Percentiles rank a stretch among this genome's conserved stretches.
phyloP scores from a whole-genome alignment of 1,139 yeast species.

The Protomyces pachydermus region DNA sequence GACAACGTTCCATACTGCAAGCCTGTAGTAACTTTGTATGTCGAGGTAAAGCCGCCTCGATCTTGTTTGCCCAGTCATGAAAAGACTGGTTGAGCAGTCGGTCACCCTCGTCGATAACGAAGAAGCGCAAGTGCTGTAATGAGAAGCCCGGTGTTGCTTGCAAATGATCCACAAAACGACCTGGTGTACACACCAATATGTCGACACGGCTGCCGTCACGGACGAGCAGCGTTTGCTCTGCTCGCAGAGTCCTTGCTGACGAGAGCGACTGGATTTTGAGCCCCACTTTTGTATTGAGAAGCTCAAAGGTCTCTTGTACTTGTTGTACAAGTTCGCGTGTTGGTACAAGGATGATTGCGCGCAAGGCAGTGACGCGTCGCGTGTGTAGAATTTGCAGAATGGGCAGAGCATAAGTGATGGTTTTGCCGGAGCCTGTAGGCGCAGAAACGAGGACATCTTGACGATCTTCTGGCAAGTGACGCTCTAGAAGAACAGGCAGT shows the following conservation, averaged over 20 bases:
- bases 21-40: constrained; percentile 6
- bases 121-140: constrained; percentile 51
- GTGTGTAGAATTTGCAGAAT: constrained; percentile 56
- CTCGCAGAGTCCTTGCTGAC: constrained; percentile 58
- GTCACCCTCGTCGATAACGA: constrained; percentile 94
- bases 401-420: constrained; percentile 83
- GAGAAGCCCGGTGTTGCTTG: constrained; percentile 38
- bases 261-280: constrained; percentile 57
- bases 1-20: constrained; percentile 33
- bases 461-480: constrained; percentile 45
- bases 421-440: constrained; percentile 94
- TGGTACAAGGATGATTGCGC: constrained; percentile 81
- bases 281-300: constrained; percentile 62
- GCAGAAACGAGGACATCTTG: constrained; percentile 81
- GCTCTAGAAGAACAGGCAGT: constrained; percentile 53
- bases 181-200: constrained; percentile 81
- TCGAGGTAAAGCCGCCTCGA: constrained; percentile 39
- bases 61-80: constrained; percentile 75
- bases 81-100: constrained; percentile 81
- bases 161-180: constrained; percentile 87
- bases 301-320: constrained; percentile 61
- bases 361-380: constrained; percentile 64
- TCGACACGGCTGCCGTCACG: constrained; percentile 42
- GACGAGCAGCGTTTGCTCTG: constrained; percentile 54
- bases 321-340: constrained; percentile 83